Evolutionary conservation across 1,284 basidiomycete species (phyloP).

Genomic region (Trichosporon coremiiforme): DNA sequence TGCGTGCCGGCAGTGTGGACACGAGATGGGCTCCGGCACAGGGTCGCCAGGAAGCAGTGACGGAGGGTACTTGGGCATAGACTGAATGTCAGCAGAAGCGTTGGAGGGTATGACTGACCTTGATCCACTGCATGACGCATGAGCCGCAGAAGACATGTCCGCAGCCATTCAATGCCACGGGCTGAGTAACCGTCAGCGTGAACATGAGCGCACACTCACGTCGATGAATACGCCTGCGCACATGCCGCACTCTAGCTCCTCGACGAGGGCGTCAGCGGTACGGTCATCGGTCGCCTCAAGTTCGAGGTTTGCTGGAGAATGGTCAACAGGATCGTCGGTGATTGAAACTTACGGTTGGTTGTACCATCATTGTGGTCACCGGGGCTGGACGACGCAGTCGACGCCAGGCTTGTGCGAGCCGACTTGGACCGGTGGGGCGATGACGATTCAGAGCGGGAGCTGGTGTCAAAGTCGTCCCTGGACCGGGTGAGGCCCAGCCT

Average conservation of each 20-base stretch:
- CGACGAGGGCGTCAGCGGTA: conserved; percentile 22
- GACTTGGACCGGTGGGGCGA: conserved; percentile 23
- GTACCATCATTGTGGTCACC: background rate
- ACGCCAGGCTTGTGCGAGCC: conserved; percentile 22
- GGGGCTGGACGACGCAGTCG: background rate
- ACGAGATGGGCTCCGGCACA: conserved; percentile 62
- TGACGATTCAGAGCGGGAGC: conserved; percentile 12
- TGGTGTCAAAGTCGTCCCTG: conserved; percentile 27
- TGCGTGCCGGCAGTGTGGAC: conserved; percentile 34
- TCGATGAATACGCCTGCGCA: conserved; percentile 36
- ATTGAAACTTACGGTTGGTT: conserved; percentile 1
- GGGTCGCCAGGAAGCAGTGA: conserved; percentile 73
- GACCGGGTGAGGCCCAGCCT: conserved; percentile 21
- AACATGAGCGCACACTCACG: conserved; percentile 18
- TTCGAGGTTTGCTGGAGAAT: background rate
- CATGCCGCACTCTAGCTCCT: conserved; percentile 38
- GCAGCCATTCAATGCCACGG: conserved; percentile 36
- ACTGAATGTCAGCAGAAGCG: conserved; percentile 25
- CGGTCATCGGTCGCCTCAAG: background rate
- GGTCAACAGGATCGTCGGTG: background rate
- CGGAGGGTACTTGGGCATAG: conserved; percentile 69
- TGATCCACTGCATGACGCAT: conserved; percentile 37
- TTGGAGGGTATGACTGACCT: conserved; percentile 19
- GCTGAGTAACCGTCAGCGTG: conserved; percentile 22
- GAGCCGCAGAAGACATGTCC: conserved; percentile 37